Evolutionary conservation across 2,329 filamentous ascomycete genomes (phyloP).

Genomic region (Aspergillus sp.): DNA sequence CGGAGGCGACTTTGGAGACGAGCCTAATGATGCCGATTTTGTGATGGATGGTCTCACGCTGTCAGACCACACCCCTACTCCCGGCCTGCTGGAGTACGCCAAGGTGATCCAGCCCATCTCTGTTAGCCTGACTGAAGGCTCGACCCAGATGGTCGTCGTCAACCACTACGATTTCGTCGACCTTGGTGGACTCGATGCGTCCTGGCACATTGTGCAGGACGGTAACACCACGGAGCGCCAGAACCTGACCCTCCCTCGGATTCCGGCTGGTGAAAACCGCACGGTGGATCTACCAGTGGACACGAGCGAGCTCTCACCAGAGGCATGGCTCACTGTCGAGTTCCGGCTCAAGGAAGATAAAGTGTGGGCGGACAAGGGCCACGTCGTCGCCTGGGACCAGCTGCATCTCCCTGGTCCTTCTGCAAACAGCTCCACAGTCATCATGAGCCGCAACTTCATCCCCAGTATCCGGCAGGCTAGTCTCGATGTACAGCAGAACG

Average conservation of each 20-base stretch:
- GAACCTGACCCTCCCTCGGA: constrained; percentile 22
- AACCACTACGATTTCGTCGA: constrained; percentile 53
- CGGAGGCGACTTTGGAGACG: constrained; percentile 62
- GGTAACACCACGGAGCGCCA: constrained; percentile 42
- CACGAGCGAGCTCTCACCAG: background rate
- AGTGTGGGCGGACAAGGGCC: constrained; percentile 52
- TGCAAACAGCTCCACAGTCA: background rate
- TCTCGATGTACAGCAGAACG: background rate
- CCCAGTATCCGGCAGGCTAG: background rate
- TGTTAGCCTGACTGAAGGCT: constrained; percentile 38
- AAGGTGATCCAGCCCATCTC: constrained; percentile 58
- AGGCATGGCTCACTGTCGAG: constrained; percentile 45
- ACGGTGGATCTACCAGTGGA: background rate
- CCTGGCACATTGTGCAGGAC: constrained; percentile 21
- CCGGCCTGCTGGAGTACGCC: constrained; percentile 56
- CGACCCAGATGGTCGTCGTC: constrained; percentile 36
- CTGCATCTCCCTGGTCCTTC: constrained; percentile 3
- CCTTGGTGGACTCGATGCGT: constrained; percentile 42
- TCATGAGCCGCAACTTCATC: background rate
- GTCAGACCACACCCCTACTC: constrained; percentile 53
- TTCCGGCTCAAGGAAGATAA: constrained; percentile 46
- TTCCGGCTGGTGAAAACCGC: constrained; percentile 38
- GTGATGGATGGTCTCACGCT: constrained; percentile 61
- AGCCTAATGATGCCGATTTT: constrained; percentile 60
- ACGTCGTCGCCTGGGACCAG: constrained; percentile 59